These are phyloP conservation scores for Tetradesmus obliquus DNA, from an alignment of 139 green algal species.

Conservation along the genomic window DNA sequence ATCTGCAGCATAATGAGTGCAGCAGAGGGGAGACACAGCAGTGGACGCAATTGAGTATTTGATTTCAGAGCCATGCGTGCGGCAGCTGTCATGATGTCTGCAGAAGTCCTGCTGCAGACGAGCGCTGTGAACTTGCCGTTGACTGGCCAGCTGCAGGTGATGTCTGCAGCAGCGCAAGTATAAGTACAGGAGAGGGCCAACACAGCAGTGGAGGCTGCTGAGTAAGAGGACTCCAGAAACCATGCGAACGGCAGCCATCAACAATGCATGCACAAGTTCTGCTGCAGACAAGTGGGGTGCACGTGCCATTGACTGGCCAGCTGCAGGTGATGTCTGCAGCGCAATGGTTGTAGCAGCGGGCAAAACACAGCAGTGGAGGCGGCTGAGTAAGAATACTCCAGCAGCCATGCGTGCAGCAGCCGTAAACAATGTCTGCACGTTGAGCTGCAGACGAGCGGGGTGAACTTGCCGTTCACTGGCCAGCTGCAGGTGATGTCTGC, in stretches of 20 bases:
- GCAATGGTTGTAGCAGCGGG: conserved; percentile 3
- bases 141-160: conserved; percentile 87
- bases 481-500: conserved; percentile 90
- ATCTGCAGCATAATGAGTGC: conserved; percentile 57
- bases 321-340: conserved; percentile 87
- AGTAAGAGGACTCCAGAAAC: background rate
- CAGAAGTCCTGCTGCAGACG: background rate
- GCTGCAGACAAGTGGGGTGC: conserved; percentile 55
- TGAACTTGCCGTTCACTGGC: conserved; percentile 86
- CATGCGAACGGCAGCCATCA: too few relatives aligned
- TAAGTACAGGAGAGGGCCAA: conserved; percentile 1
- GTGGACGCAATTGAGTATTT: background rate
- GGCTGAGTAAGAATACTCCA: background rate
- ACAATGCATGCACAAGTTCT: too few relatives aligned
- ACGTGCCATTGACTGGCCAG: conserved; percentile 83
- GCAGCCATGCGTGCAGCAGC: background rate
- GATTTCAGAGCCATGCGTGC: background rate
- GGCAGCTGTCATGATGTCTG: too few relatives aligned
- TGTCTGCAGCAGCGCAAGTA: conserved; percentile 64
- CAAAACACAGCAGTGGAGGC: background rate
- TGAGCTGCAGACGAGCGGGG: background rate
- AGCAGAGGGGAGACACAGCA: background rate
- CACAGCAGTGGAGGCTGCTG: background rate
- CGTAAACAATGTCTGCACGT: too few relatives aligned
- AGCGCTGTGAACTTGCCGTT: conserved; percentile 79